Conservation (phyloP, 257 asterid species). For the Fraxinus anomala region DNA sequence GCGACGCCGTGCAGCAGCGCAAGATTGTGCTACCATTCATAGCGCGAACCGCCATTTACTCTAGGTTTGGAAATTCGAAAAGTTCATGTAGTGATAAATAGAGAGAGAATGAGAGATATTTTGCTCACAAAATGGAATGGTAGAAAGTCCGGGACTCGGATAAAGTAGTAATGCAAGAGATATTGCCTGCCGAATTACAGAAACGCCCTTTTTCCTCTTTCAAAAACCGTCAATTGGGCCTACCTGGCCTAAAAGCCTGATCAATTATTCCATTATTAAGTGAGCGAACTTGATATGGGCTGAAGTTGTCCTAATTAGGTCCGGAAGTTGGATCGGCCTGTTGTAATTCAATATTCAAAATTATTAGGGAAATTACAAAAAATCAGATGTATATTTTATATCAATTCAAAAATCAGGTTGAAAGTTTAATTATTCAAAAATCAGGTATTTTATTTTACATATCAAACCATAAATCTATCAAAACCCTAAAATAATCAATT, state of each 20-base stretch:
- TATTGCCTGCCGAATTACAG: not conserved
- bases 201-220: not conserved
- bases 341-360: no score
- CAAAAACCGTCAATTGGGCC: not conserved
- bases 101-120: not conserved
- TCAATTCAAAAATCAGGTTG: no score
- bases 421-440: no score
- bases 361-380: no score
- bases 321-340: no score
- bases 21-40: conserved; percentile 59
- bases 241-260: not conserved
- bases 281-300: no score
- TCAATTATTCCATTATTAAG: no score
- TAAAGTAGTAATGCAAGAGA: not conserved
- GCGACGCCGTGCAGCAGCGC: conserved; percentile 66
- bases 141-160: not conserved
- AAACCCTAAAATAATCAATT: no score
- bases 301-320: no score
- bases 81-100: not conserved
- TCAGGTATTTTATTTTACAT: no score
- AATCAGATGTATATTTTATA: no score
- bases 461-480: no score
- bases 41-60: conserved; percentile 73
- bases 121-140: not conserved
- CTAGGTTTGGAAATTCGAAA: conserved; percentile 17